A percentile compares a stretch with the other conserved stretches of the same genome.
These are phyloP conservation scores for Lichtheimia ornata DNA, from an alignment of 371 early-diverging fungal genomes.

Conservation along the genomic window DNA sequence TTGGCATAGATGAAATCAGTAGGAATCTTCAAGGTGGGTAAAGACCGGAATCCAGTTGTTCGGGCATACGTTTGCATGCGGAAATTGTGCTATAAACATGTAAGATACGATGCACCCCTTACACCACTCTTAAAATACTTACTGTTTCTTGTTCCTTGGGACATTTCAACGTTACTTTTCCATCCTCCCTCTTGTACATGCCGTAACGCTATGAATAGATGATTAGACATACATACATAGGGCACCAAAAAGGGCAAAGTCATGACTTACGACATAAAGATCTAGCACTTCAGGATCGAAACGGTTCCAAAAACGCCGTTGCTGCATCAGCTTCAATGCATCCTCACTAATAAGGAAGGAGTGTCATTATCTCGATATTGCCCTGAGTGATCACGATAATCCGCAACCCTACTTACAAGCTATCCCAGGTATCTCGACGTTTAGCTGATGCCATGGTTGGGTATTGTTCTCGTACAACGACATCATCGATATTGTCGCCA, in stretches of 20 bases:
- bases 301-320: slow-evolving; percentile 25
- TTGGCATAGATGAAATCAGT: slow-evolving; percentile 20
- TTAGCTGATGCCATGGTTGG: slow-evolving; percentile 18
- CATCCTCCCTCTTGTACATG: slow-evolving; percentile 43
- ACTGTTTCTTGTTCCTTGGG: slow-evolving; percentile 44
- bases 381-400: not conserved
- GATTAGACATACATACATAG: not conserved
- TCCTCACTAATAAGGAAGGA: no score
- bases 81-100: slow-evolving; percentile 23
- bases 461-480: slow-evolving; percentile 17
- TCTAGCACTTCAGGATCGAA: slow-evolving; percentile 45
- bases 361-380: not conserved
- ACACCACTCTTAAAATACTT: slow-evolving; percentile 9
- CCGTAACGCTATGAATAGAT: slow-evolving; percentile 32
- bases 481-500: slow-evolving; percentile 11
- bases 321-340: no score
- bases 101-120: not conserved
- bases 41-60: slow-evolving; percentile 13
- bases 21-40: slow-evolving; percentile 16
- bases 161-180: slow-evolving; percentile 41
- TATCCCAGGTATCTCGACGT: slow-evolving; percentile 24
- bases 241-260: not conserved
- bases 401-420: not conserved
- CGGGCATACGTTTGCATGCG: slow-evolving; percentile 9
- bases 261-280: slow-evolving; percentile 32